Evolutionary conservation across 2,329 filamentous ascomycete species (phyloP), one percentile per base, ranked within the genome.

Genomic region (Xylaria digitata): DNA sequence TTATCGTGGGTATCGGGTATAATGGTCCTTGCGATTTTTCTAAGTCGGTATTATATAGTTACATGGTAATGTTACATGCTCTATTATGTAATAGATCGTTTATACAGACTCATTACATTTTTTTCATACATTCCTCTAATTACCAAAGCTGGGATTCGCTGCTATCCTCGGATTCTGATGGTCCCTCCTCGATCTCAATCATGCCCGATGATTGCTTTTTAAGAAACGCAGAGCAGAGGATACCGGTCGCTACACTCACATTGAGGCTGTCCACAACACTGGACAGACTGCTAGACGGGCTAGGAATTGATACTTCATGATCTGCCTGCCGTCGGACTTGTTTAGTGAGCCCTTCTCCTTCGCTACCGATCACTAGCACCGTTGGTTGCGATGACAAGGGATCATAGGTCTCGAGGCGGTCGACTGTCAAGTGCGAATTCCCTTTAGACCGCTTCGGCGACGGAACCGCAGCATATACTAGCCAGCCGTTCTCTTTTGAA

Each of bases 211-310:
- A 64, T 54, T 75, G 74, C 57, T 81, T 79, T 74, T 80, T 85
- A 74, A 92, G 76, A 75, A 96, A 93, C 0, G 90, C 83, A 70
- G 90, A 86, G 68, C 90, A 90, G 57, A 98, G 80, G 55, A 98
- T 81, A 0, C 89, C 93, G 6, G 92, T 89, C 1, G 96, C 95
- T 21, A 97, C 94, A 75, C 92, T 93, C 45, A 98, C 96, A 77
- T 99, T 98, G 77, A 99, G 81, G 78, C 94, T 97, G 79, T 98
- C 95, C 2, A 99, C 89, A 76, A 71, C 89, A 77, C 75, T 86
- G 76, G 74, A 82, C 69, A 75, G 81, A 48, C 79, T 15, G 13
- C 61, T 85, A 70, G 71, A 80, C 78, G 78, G 86, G 78, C 78
- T 86, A 71, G 85, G 85, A 61, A 99, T 92, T 6, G 89, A 87